Conservation (phyloP, 2,329 filamentous ascomycete species). For the Penicillium sp. region DNA sequence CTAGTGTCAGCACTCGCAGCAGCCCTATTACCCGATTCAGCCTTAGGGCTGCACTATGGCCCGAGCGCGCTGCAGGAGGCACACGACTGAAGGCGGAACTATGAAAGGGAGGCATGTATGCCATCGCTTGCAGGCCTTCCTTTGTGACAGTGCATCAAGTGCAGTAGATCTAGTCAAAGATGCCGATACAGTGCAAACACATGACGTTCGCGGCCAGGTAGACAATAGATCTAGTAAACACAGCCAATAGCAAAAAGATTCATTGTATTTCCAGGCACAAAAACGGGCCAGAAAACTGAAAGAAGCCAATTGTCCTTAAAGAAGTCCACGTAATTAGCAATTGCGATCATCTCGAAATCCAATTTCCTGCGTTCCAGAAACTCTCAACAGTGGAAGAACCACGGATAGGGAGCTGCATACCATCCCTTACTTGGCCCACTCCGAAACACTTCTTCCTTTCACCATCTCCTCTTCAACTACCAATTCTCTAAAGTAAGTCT, state of each 20-base stretch:
- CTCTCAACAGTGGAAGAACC: constrained; percentile 5
- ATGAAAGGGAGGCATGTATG: constrained; percentile 6
- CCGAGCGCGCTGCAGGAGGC: constrained; percentile 7
- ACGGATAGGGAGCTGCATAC: constrained; percentile 16
- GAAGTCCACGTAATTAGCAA: not conserved
- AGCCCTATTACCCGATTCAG: constrained; percentile 25
- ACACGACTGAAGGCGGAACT: constrained; percentile 16
- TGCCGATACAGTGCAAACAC: not conserved
- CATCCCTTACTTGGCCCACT: constrained; percentile 23
- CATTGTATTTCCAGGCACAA: not conserved
- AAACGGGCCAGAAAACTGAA: not conserved
- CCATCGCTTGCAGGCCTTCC: constrained; percentile 4
- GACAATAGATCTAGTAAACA: not conserved
- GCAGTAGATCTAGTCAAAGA: not conserved
- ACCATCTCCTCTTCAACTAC: constrained; percentile 2
- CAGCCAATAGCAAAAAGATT: not conserved
- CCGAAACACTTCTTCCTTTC: constrained; percentile 10
- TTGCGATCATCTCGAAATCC: not conserved
- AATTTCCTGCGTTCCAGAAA: constrained; percentile 9
- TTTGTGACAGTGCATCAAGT: not conserved
- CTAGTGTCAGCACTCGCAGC: not conserved
- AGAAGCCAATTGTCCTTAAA: constrained; percentile 1
- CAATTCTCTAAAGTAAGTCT: constrained; percentile 4
- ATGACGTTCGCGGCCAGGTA: not conserved
- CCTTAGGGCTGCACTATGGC: constrained; percentile 21